phyloP scores from a whole-genome alignment of 169 alveolate species.

The Plasmodium vivax region DNA sequence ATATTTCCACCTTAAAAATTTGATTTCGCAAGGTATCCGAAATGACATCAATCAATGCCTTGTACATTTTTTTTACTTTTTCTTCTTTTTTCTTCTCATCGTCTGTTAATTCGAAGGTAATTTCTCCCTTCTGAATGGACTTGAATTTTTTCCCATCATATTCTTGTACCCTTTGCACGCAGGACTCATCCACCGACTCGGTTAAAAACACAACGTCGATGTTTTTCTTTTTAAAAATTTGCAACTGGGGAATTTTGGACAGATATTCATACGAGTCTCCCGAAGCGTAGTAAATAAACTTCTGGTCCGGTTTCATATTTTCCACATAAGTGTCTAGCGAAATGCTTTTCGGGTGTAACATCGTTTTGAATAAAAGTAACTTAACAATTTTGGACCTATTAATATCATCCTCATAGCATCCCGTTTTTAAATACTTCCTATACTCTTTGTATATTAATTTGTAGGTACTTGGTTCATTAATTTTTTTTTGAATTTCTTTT shows the following conservation, averaged over 20 bases:
- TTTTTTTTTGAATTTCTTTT: slow-evolving; percentile 84
- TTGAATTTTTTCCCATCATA: slow-evolving; percentile 89
- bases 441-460: slow-evolving; percentile 93
- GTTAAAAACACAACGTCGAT: slow-evolving; percentile 94
- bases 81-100: slow-evolving; percentile 85
- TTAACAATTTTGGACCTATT: slow-evolving; percentile 93
- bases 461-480: slow-evolving; percentile 82
- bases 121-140: slow-evolving; percentile 89
- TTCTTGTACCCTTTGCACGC: slow-evolving; percentile 89
- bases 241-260: slow-evolving; percentile 92
- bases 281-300: slow-evolving; percentile 93
- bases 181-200: slow-evolving; percentile 97
- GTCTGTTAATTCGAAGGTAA: slow-evolving; percentile 82
- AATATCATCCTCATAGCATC: slow-evolving; percentile 96
- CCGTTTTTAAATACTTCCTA: slow-evolving; percentile 93
- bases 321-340: slow-evolving; percentile 92
- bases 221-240: slow-evolving; percentile 91
- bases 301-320: slow-evolving; percentile 94
- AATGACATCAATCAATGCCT: slow-evolving; percentile 84
- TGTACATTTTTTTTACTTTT: slow-evolving; percentile 80
- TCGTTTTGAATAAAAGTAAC: slow-evolving; percentile 92
- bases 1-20: slow-evolving; percentile 86
- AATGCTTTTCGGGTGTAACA: slow-evolving; percentile 87
- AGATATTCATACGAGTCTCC: slow-evolving; percentile 89
- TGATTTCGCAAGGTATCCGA: slow-evolving; percentile 83